Base-by-base conservation (phyloP, 106 monocot species). In the Narthecium ossifragum region DNA sequence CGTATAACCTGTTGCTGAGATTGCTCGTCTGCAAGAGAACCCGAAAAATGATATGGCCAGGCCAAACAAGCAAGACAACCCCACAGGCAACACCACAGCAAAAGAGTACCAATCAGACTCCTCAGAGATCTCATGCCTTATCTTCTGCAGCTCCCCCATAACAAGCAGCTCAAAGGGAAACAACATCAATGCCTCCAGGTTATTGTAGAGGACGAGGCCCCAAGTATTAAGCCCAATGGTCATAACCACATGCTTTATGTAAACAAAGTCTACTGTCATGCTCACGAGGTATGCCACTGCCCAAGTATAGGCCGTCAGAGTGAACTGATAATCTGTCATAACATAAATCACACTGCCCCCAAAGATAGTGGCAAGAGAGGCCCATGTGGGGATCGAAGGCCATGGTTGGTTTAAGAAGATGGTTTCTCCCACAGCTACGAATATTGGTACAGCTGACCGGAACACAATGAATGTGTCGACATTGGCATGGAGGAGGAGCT, bases 161-260 rank as follows among this genome's bases (percentile, higher is more conserved):
- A 86, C 54, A 34, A 86, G 68, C 46, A 86, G 62, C 66, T 86
- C 85, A 5, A 86, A 18, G 0, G 81, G 86, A 52, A 78, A 86
- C 53, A 86, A 25, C 70, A 86, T 24, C 36, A 85, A 57, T 21
- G 85, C 85, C 53, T 85, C 85, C 46, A 85, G 32, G 30, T 85
- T 85, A 71, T 86, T 86, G 61, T 78, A 86, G 4, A 86, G 71
- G 21, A 86, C 86, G 53, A 81, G 45, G 9, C 86, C 86, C 86
- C 86, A 86, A 10, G 86, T 86, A 68, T 75, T 86, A 25, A 86
- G 74, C 24, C 86, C 86, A 17, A 86, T 81, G 25, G 86, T 86
- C 81, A 78, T 86, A 24, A 86, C 86, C 1, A 86, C 86, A 52
- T 86, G 86, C 65, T 86, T 86, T 28, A 86, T 86, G 57, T 86